These are phyloP conservation scores for Talaromyces liani DNA, from an alignment of 495 filamentous ascomycete species.

Conservation along the genomic window DNA sequence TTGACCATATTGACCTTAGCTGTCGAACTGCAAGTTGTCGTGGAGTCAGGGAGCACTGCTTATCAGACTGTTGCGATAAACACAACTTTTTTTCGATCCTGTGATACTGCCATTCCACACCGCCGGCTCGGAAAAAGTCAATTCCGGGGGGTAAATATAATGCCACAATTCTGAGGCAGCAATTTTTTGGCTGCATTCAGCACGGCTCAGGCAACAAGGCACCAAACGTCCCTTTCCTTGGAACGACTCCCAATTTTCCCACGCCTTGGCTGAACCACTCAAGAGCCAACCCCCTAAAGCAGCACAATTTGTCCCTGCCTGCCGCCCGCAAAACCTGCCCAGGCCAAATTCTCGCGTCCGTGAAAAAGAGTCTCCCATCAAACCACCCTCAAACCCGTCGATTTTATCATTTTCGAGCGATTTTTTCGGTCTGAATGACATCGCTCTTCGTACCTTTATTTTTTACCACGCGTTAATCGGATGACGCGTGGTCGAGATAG, in stretches of 20 bases:
- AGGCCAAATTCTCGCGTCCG: constrained; percentile 30
- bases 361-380: constrained; percentile 5
- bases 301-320: constrained; percentile 8
- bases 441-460: constrained; percentile 35
- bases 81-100: constrained; percentile 6
- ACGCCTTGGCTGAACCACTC: neutral
- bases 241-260: constrained; percentile 8
- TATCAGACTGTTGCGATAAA: constrained; percentile 6
- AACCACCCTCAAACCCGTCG: constrained; percentile 18
- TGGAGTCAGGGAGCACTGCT: neutral
- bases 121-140: neutral
- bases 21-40: neutral
- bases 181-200: neutral
- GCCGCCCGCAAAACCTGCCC: constrained; percentile 18
- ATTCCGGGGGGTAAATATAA: neutral
- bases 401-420: constrained; percentile 49
- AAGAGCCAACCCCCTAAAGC: constrained; percentile 11
- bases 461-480: constrained; percentile 49
- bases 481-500: constrained; percentile 50
- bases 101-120: neutral
- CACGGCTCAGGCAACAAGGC: neutral
- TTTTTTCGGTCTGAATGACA: constrained; percentile 45
- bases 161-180: constrained; percentile 4
- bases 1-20: constrained; percentile 52
- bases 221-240: neutral